Base-by-base conservation (phyloP, 148 eudicot species). In the Chenopodium suecicum region DNA sequence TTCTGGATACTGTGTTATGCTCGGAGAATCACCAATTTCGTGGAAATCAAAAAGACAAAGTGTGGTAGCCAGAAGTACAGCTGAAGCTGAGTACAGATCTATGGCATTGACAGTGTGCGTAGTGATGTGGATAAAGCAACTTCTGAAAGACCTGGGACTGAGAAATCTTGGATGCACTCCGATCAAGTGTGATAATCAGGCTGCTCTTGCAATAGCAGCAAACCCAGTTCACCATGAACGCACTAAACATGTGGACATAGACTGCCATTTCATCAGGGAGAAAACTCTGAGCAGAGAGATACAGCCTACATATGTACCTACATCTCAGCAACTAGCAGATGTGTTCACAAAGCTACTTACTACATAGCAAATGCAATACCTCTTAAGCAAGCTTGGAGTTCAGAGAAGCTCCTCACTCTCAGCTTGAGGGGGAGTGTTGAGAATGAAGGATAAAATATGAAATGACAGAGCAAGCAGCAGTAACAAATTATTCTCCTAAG, bases 341-440 rank as follows among this genome's bases (percentile, higher is more conserved):
- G 46, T 75, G 13, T 54, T 75, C 31, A 75, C 67, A 4, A 75
- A 52, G 20, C n/a, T 60, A 0, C 46, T 75, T 2, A 8, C 65
- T 1, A 54, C 22, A 7, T 0, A 27, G 2, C 25, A 54, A 11
- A 64, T 52, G 13, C 0, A 29, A 16, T 31, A 25, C 4, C 46
- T 75, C 0, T 17, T 75, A 0, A 0, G 19, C 67, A 75, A 75
- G 78, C 31, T 75, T 22, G 41, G 78, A 75, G 46, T 75, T 23
- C 19, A 46, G 12, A 2, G 9, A 14, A 10, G 10, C 50, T 12
- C 70, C 2, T 23, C 79, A 77, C 69, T 62, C 79, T 77, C 47
- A 77, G n/a, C 68, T 76, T 60, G 79, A 68, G 72, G 72, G 72
- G 72, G 72, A 68, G 72, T 25, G 25, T 32, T 32, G 4, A 32